phyloP scores from a whole-genome alignment of 1,284 basidiomycete genomes.

The Apiotrichum sp. region DNA sequence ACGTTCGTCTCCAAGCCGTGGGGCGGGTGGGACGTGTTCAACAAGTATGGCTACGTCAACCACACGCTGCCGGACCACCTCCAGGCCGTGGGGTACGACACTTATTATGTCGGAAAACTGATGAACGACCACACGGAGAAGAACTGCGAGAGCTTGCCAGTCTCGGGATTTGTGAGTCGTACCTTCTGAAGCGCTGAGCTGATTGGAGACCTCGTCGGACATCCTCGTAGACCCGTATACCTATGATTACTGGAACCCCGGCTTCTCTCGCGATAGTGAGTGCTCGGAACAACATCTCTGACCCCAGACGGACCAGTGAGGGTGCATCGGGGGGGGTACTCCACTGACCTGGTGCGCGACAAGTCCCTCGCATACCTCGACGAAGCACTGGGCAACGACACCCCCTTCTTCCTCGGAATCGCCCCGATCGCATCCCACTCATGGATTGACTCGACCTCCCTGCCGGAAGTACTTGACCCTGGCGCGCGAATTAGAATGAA shows the following conservation, averaged over 20 bases:
- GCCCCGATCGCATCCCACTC: conserved; percentile 9
- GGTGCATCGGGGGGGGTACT: conserved; percentile 24
- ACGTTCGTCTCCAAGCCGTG: conserved; percentile 28
- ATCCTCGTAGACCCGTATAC: conserved; percentile 38
- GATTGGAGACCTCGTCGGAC: conserved; percentile 22
- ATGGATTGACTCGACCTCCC: background rate
- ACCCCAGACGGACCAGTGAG: conserved; percentile 19
- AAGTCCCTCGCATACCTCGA: conserved; percentile 30
- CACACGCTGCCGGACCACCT: conserved; percentile 33
- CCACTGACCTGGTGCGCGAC: conserved; percentile 28
- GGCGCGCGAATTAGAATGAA: background rate
- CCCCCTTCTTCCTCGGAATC: conserved; percentile 33
- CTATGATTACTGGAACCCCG: conserved; percentile 33
- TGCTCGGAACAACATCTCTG: background rate
- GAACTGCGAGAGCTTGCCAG: conserved; percentile 24
- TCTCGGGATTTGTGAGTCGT: conserved; percentile 14
- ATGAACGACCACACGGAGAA: conserved; percentile 34
- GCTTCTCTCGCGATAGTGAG: conserved; percentile 20
- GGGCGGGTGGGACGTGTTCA: conserved; percentile 34
- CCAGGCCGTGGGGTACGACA: conserved; percentile 30
- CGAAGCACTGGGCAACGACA: conserved; percentile 12
- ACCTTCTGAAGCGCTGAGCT: background rate
- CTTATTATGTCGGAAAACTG: conserved; percentile 36
- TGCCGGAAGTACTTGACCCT: no score
- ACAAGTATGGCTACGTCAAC: conserved; percentile 28